These are phyloP conservation scores for Zymoseptoria passerinii DNA, from an alignment of 2,329 filamentous ascomycete species.

Conservation along the genomic window DNA sequence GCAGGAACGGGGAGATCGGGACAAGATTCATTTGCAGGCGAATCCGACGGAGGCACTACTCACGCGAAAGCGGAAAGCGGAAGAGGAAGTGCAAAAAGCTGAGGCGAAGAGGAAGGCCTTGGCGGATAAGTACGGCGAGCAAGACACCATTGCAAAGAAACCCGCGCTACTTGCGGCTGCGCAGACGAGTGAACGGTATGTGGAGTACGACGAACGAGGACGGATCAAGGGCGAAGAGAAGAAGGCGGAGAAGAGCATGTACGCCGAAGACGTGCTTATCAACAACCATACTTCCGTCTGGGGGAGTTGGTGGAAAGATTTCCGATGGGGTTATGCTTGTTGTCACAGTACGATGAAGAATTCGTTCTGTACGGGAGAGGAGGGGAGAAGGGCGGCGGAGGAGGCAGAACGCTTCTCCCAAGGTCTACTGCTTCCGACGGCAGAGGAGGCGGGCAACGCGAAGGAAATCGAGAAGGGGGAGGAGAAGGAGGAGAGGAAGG, in stretches of 20 bases:
- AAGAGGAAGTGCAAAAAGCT: constrained; percentile 62
- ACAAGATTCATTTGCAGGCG: constrained; percentile 81
- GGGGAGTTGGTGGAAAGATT: constrained; percentile 96
- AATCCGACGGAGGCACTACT: constrained; percentile 92
- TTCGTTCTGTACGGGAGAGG: constrained; percentile 92
- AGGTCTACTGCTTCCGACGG: constrained; percentile 35
- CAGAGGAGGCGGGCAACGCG: constrained; percentile 18
- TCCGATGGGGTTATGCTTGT: constrained; percentile 92
- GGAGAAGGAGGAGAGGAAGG: constrained; percentile 36
- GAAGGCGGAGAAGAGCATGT: constrained; percentile 75
- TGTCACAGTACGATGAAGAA: constrained; percentile 93
- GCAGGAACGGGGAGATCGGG: constrained; percentile 71
- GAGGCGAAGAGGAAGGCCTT: constrained; percentile 61
- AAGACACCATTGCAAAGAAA: constrained; percentile 53
- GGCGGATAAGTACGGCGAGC: constrained; percentile 72
- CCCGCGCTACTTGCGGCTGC: constrained; percentile 56
- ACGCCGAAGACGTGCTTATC: constrained; percentile 74
- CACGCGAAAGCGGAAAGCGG: constrained; percentile 67
- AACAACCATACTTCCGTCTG: constrained; percentile 92
- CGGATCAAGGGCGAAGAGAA: constrained; percentile 80
- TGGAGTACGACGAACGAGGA: constrained; percentile 90
- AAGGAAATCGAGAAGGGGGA: constrained; percentile 32
- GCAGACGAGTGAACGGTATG: constrained; percentile 73
- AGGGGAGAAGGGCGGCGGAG: constrained; percentile 72
- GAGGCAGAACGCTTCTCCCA: constrained; percentile 57